phyloP scores from a whole-genome alignment of 2,329 filamentous ascomycete species.

The Microascus cirrosus region DNA sequence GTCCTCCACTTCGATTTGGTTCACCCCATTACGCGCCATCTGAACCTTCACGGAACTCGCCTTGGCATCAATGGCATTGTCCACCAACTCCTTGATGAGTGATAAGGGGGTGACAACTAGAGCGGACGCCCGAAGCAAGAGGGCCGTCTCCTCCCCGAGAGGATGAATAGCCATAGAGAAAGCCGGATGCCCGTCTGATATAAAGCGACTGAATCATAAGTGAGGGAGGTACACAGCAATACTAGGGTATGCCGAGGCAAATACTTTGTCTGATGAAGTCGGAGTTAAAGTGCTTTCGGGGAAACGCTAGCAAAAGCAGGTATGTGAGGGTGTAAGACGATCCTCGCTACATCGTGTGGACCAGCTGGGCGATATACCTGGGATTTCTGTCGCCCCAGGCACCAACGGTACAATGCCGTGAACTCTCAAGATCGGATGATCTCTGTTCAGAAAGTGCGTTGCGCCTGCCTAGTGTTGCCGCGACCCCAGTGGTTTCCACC shows the following conservation, averaged over 20 bases:
- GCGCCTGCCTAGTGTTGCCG: not conserved
- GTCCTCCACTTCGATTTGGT: conserved; percentile 59
- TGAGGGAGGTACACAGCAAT: not conserved
- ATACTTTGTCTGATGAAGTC: not conserved
- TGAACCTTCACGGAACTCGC: conserved; percentile 56
- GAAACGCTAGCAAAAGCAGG: not conserved
- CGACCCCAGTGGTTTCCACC: not conserved
- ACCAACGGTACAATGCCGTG: not conserved
- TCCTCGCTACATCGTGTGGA: not conserved
- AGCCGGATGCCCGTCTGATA: not conserved
- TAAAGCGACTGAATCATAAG: not conserved
- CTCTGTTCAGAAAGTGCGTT: not conserved
- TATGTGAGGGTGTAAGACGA: not conserved
- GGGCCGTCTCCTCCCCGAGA: conserved; percentile 36
- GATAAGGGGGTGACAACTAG: conserved; percentile 47
- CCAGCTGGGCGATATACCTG: not conserved
- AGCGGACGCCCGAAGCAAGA: conserved; percentile 49
- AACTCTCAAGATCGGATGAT: not conserved
- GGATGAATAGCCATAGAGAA: conserved; percentile 35
- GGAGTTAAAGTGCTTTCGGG: not conserved
- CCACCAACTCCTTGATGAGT: conserved; percentile 65
- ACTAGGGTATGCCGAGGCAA: not conserved
- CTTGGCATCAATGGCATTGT: conserved; percentile 64
- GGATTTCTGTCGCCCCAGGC: not conserved
- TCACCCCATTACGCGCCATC: conserved; percentile 54